A percentile compares a stretch with the other conserved stretches of the same genome.
Conservation (phyloP, 306 rosid species). For the Quercus wislizeni region DNA sequence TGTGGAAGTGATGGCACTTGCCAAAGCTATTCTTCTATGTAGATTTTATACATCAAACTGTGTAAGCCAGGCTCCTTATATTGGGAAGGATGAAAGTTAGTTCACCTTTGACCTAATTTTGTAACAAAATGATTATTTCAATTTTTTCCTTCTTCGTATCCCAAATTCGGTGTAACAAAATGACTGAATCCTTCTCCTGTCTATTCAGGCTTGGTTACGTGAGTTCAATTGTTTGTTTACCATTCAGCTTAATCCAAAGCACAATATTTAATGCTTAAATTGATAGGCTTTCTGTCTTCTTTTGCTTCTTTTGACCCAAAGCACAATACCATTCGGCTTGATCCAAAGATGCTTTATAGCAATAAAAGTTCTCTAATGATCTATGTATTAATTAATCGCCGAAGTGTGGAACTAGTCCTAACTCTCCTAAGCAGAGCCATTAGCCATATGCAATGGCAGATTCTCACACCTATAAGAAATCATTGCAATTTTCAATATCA, state of each 20-base stretch:
- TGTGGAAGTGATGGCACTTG: constrained; percentile 63
- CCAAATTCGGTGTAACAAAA: constrained; percentile 19
- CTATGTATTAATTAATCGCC: too few species aligned
- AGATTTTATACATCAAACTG: constrained; percentile 28
- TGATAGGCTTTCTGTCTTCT: too few species aligned
- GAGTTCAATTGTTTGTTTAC: constrained; percentile 5
- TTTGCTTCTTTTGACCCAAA: too few species aligned
- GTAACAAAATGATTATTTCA: constrained; percentile 11
- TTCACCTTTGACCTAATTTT: constrained; percentile 27
- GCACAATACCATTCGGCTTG: too few species aligned
- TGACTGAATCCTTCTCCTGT: constrained; percentile 18
- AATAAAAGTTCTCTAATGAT: too few species aligned
- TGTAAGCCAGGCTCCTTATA: constrained; percentile 33
- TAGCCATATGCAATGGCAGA: too few species aligned
- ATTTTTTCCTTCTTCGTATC: constrained; percentile 10
- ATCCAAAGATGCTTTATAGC: too few species aligned
- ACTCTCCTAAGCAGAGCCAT: too few species aligned
- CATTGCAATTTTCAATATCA: too few species aligned
- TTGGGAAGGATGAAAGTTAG: constrained; percentile 12
- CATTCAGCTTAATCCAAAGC: not conserved
- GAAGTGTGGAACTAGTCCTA: too few species aligned
- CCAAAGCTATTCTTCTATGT: constrained; percentile 20
- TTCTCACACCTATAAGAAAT: too few species aligned
- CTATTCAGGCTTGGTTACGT: constrained; percentile 2
- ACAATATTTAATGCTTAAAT: not conserved